Base-by-base conservation (phyloP, 1,139 yeast genomes). In the Sugiyamaella japonica region DNA sequence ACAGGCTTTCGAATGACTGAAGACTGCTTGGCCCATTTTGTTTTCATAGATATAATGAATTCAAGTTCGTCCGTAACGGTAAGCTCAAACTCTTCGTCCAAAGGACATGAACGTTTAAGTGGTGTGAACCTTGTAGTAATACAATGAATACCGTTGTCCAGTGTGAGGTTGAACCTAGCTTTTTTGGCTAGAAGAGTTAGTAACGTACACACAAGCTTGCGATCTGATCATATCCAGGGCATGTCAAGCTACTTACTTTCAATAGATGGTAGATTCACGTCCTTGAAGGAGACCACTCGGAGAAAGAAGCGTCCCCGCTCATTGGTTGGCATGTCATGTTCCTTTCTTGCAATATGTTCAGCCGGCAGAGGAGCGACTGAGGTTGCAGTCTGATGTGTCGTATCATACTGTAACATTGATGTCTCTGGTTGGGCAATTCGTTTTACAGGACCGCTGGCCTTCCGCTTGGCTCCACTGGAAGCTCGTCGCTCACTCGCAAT, bases 91-190 rank as follows among this genome's bases (percentile, higher is more conserved):
- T 93, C 98, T 65, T 89, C 91, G 52, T 84, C 84, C 52, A 91
- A 74, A 8, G 71, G 57, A 20, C 83, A 75, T 23, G 73, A 69
- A 47, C 69, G 69, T 6, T 72, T 66, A 56, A 88, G 66, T 5
- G 75, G 70, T 63, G 81, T 78, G 69, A 77, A 80, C 20, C 89
- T 85, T 0, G 97, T 91, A 44, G 85, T 82, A 48, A 90, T 83
- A 56, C 93, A 83, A 66, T 93, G 97, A 39, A 86, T 83, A 1
- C 97, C 97, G 69, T 93, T 93, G 69, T 93, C 98, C 61, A 93
- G 76, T 7, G 89, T 83, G 44, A 90, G 66, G 46, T 83, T 81
- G 70, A 88, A 84, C 53, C 79, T 78, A 1, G 91, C 91, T 38
- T 82, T 74, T 38, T 54, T 51, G 15, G 36, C 52, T 49, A 16